Conservation (phyloP, 2,329 filamentous ascomycete genomes). For the Myriosclerotinia scirpicola region DNA sequence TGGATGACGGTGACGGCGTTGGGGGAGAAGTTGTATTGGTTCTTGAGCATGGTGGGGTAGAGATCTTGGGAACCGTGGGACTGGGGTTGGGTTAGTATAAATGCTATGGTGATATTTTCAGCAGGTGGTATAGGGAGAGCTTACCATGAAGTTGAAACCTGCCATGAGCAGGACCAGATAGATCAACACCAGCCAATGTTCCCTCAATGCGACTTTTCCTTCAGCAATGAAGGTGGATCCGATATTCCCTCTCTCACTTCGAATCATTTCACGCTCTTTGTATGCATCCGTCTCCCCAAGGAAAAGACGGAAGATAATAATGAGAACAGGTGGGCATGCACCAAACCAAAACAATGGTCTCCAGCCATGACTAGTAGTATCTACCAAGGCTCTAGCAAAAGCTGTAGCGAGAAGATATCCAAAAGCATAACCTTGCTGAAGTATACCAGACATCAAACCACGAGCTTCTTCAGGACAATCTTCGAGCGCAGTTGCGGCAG, state of each 20-base stretch:
- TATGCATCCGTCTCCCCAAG: slow-evolving; percentile 79
- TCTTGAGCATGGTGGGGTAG: slow-evolving; percentile 60
- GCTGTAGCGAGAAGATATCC: slow-evolving; percentile 77
- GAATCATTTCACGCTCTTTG: slow-evolving; percentile 62
- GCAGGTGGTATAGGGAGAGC: slow-evolving; percentile 50
- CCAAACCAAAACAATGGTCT: slow-evolving; percentile 88
- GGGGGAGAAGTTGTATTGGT: slow-evolving; percentile 50
- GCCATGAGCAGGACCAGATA: slow-evolving; percentile 88
- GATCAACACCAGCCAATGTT: slow-evolving; percentile 75
- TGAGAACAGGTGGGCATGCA: slow-evolving; percentile 73
- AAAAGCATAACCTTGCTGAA: slow-evolving; percentile 79
- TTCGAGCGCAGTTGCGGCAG: slow-evolving; percentile 75
- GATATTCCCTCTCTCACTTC: slow-evolving; percentile 59
- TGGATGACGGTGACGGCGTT: slow-evolving; percentile 64
- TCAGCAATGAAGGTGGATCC: slow-evolving; percentile 70
- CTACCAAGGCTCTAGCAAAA: slow-evolving; percentile 64
- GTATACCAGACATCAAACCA: slow-evolving; percentile 77
- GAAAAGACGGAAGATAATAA: slow-evolving; percentile 75
- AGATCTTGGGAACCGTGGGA: slow-evolving; percentile 48
- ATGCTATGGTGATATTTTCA: not conserved
- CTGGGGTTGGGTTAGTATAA: slow-evolving; percentile 32
- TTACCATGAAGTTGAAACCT: slow-evolving; percentile 88
- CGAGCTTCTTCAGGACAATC: slow-evolving; percentile 52
- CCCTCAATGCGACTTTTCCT: slow-evolving; percentile 73
- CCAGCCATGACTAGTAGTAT: slow-evolving; percentile 79